Conservation (phyloP, 257 asterid species). For the Solanum megistacrolobum region DNA sequence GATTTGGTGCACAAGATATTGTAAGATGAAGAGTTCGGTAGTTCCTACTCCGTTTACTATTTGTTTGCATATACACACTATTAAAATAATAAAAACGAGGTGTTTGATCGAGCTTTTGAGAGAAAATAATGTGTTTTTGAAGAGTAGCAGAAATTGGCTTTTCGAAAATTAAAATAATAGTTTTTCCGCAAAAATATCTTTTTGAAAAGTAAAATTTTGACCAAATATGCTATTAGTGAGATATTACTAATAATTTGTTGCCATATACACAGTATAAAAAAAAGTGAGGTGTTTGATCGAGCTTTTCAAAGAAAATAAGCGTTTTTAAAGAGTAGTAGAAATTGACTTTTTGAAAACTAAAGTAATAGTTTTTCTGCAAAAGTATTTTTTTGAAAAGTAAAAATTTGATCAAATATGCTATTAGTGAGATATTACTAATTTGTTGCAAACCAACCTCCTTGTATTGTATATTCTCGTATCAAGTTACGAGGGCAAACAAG, state of each 20-base stretch:
- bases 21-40: neutral
- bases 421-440: neutral
- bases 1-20: neutral
- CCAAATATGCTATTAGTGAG: neutral
- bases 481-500: neutral
- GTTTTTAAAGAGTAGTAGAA: too few species aligned
- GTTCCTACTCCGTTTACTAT: neutral
- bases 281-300: too few species aligned
- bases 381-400: neutral
- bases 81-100: neutral
- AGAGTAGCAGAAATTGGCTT: neutral
- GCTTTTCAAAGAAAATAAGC: neutral
- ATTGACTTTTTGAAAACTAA: too few species aligned
- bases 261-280: neutral
- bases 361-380: neutral
- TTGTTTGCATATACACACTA: neutral
- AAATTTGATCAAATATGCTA: too few species aligned
- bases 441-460: neutral
- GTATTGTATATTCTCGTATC: neutral
- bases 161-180: neutral
- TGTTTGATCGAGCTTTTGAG: neutral
- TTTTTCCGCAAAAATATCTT: neutral
- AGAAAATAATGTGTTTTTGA: neutral
- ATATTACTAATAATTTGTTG: neutral
- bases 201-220: neutral